Base-by-base conservation (phyloP, 345 rosid genomes). In the Limnanthes douglasii region DNA sequence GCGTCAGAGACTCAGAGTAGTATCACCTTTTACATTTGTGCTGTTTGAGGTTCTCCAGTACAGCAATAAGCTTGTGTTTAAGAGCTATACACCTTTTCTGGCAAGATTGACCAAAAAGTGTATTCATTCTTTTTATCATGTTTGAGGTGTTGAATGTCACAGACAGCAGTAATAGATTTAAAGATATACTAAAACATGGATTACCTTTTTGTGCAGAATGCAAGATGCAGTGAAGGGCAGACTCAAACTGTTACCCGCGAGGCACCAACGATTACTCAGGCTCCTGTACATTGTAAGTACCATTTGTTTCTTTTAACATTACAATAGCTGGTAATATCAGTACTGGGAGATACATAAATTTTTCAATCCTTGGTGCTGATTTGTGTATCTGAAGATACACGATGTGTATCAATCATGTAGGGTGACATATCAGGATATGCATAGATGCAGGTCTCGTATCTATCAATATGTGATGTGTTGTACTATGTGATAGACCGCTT, bases 181-280 rank as follows among this genome's bases (percentile, higher is more conserved):
- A n/a, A n/a, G n/a, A n/a, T n/a, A n/a, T n/a, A n/a, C n/a, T n/a
- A n/a, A n/a, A n/a, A n/a, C n/a, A n/a, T n/a, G n/a, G n/a, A n/a
- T n/a, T n/a, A n/a, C n/a, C n/a, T n/a, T 39, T 44, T 29, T 30
- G 36, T 58, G 72, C 73, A 82, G 85, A 70, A 60, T 41, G 69
- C 79, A 5, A 67, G 61, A 48, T 75, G 83, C 50, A 70, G 75
- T 18, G 66, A 70, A 13, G 97, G 86, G 43, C 93, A 86, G 54
- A 82, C 95, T 33, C 88, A 82, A 53, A 86, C 97, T 2, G 39
- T 86, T 32, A 65, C 73, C 3, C 72, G 66, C 3, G 70, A 86
- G 54, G 70, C 93, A 11, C 93, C 85, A 21, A 78, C 93, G 14
- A 73, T 82, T 31, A 86, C 95, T 17, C 75, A 72, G 61, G 93